phyloP scores from a whole-genome alignment of 2,329 filamentous ascomycete species.

The Fusarium phyllophilum region DNA sequence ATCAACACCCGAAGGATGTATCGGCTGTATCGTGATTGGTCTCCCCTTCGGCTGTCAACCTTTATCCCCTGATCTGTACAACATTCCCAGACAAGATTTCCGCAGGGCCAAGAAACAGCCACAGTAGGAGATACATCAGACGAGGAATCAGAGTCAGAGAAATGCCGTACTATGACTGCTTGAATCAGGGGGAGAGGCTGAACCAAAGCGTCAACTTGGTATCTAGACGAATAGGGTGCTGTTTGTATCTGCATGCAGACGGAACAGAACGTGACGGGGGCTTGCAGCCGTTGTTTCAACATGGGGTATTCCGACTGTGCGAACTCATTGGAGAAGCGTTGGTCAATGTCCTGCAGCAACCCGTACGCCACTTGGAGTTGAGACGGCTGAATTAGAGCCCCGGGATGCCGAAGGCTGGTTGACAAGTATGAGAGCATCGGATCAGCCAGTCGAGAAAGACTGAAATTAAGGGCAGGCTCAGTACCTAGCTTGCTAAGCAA shows the following conservation, averaged over 20 bases:
- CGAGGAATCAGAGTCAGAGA: not conserved
- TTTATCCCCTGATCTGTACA: conserved; percentile 19
- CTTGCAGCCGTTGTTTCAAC: conserved; percentile 35
- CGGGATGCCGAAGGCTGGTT: conserved; percentile 18
- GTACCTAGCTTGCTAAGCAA: not conserved
- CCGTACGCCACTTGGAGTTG: conserved; percentile 35
- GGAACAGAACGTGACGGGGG: conserved; percentile 19
- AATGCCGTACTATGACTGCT: not conserved
- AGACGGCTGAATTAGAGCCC: conserved; percentile 9
- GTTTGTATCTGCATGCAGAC: conserved; percentile 2
- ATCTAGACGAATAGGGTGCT: conserved; percentile 8
- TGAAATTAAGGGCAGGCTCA: not conserved
- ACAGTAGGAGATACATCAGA: not conserved
- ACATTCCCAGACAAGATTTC: conserved; percentile 18
- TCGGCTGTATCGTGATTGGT: conserved; percentile 37
- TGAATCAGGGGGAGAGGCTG: conserved; percentile 18
- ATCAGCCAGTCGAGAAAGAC: not conserved
- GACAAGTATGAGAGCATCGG: not conserved
- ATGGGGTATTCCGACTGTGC: conserved; percentile 34
- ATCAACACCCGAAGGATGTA: conserved; percentile 30
- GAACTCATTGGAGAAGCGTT: conserved; percentile 11
- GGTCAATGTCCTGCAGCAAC: conserved; percentile 30
- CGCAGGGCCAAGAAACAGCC: conserved; percentile 25
- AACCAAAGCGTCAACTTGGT: conserved; percentile 3
- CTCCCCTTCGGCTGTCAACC: conserved; percentile 21